Conservation (phyloP, 169 alveolate species). For the Amoebophrya sp. region DNA sequence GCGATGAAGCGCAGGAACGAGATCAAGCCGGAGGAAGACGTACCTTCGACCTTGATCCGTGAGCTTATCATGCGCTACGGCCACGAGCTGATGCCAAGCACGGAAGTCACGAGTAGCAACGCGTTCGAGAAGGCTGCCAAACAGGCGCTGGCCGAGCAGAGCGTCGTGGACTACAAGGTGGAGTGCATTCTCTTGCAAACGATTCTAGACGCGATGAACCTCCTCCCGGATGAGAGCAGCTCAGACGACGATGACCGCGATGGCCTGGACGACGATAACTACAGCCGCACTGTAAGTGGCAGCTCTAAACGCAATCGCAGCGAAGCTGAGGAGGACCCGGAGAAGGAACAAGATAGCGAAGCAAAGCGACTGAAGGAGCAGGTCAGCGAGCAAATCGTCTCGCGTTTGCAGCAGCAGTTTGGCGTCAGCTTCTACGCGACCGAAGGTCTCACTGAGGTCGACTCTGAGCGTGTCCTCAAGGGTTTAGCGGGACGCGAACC, state of each 20-base stretch:
- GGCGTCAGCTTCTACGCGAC: background rate
- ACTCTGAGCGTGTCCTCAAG: background rate
- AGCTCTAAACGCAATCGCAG: too few relatives aligned
- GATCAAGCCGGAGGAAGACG: background rate
- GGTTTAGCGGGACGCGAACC: background rate
- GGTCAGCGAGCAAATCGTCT: background rate
- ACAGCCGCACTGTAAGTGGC: too few relatives aligned
- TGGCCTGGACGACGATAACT: too few relatives aligned
- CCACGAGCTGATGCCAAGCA: background rate
- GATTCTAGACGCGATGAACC: background rate
- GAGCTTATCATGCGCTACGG: background rate
- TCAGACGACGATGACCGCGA: background rate
- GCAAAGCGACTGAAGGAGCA: background rate
- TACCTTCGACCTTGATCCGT: background rate
- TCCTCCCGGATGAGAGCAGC: background rate
- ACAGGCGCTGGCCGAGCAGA: background rate
- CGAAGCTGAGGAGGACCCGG: background rate
- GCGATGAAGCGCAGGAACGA: background rate
- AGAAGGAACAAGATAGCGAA: background rate
- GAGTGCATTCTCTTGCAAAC: background rate
- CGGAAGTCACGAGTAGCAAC: background rate
- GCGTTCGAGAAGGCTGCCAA: background rate
- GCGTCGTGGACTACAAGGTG: slow-evolving; percentile 7
- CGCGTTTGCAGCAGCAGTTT: background rate
- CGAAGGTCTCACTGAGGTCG: background rate